A percentile compares a stretch with the other conserved stretches of the same genome.
Evolutionary conservation across 2,329 filamentous ascomycete genomes (phyloP).

Genomic region (Ploettnerulaceae sp.): DNA sequence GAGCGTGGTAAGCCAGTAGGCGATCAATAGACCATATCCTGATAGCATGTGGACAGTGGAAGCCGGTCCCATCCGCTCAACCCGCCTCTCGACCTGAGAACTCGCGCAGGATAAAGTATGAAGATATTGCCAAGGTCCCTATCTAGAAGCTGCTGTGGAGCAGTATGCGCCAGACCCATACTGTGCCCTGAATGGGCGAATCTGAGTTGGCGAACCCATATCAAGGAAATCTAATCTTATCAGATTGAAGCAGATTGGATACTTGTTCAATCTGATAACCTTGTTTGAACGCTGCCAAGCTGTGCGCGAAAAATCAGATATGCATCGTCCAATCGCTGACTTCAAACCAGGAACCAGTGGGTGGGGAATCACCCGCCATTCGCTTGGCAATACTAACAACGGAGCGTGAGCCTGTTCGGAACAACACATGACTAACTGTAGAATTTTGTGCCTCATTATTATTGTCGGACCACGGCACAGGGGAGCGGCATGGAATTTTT

Average conservation of each 20-base stretch:
- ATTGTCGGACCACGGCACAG: too few relatives aligned
- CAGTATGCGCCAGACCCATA: constrained; percentile 7
- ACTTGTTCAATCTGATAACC: constrained; percentile 15
- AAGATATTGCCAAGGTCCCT: constrained; percentile 1
- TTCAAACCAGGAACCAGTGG: not conserved
- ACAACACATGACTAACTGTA: constrained; percentile 4
- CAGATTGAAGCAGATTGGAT: constrained; percentile 10
- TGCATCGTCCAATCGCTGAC: not conserved
- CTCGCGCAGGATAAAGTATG: not conserved
- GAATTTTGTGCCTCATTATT: not conserved
- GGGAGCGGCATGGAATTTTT: too few relatives aligned
- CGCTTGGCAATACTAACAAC: constrained; percentile 7
- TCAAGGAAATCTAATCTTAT: constrained; percentile 22
- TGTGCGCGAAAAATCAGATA: not conserved
- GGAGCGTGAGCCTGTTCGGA: not conserved
- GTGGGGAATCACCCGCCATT: not conserved
- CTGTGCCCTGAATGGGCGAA: not conserved
- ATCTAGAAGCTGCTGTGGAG: not conserved
- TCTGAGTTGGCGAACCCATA: not conserved
- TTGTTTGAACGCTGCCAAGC: constrained; percentile 6
- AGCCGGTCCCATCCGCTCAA: not conserved
- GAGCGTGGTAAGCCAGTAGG: too few relatives aligned
- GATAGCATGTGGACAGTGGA: too few relatives aligned
- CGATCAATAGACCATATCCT: too few relatives aligned
- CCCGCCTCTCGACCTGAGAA: not conserved